Percentiles rank a stretch among this genome's conserved stretches.
phyloP scores from a whole-genome alignment of 73 alveolate species.

The Paramecium biaurelia region DNA sequence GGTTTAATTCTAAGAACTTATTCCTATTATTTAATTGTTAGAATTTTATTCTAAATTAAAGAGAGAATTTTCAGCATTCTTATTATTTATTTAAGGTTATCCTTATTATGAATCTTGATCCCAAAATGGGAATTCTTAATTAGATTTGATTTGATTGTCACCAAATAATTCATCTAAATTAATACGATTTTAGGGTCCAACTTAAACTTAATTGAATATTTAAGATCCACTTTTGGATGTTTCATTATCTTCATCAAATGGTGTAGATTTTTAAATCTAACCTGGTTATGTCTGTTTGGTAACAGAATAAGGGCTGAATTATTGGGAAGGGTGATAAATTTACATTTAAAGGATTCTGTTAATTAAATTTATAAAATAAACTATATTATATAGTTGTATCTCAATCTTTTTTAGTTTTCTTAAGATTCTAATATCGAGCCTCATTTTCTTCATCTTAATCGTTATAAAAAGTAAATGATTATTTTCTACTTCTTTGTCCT shows the following conservation, averaged over 20 bases:
- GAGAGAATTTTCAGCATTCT: not conserved
- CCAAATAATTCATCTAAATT: not conserved
- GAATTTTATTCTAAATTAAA: not conserved
- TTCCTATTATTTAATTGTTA: not conserved
- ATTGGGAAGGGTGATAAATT: not conserved
- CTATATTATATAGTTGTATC: not conserved
- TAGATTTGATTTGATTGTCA: not conserved
- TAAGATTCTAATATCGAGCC: not conserved
- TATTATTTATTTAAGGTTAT: not conserved
- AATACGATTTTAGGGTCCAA: not conserved
- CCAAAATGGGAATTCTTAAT: not conserved
- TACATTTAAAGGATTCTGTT: conserved; percentile 21
- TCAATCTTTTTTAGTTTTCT: conserved; percentile 26
- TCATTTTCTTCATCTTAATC: conserved; percentile 33
- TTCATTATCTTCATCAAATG: not conserved
- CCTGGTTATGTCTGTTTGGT: not conserved
- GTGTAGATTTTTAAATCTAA: not conserved
- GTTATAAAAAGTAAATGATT: conserved; percentile 46
- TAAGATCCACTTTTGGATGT: not conserved
- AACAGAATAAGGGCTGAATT: not conserved
- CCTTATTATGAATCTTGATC: not conserved
- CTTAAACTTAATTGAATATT: not conserved
- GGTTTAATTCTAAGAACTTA: not conserved
- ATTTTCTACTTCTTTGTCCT: not conserved
- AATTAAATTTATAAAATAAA: not conserved